Base-by-base conservation (phyloP, 192 early-diverging fungal genomes). In the Linnemannia zychae region DNA sequence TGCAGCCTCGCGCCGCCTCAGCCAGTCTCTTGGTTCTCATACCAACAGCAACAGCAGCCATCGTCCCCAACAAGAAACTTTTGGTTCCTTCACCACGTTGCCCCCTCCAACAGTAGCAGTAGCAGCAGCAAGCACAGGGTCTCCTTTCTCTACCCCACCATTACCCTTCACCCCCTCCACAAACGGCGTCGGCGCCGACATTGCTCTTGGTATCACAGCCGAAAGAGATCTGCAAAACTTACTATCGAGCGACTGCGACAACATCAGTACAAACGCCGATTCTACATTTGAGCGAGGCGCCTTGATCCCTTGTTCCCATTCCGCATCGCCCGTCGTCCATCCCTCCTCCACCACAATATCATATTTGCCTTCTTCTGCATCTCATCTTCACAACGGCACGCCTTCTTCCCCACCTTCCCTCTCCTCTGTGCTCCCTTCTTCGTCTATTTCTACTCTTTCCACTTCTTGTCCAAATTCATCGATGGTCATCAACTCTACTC, bases 281-380 rank as follows among this genome's bases (percentile, higher is more conserved):
- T 63, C 57, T 63, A 63, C 57, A 63, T 63, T 63, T 63, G 57
- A 63, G 28, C 57, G 57, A 13, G 57, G 28, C 57, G 28, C 57
- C 57, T 63, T 63, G 24, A 63, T 63, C 57, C 57, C 57, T 63
- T 63, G 57, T 63, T 63, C 57, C 57, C 57, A 63, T 63, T 63
- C 57, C 24, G 28, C 28, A 28, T 63, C 57, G 28, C 22, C 57
- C 57, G 28, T 24, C 57, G 11, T 24, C 57, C 57, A 63, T 31
- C 48, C 48, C 9, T 17, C 48, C 9, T 15, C 9, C 9, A 49
- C 48, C 5, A 49, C 48, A 15, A 49, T 15, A 15, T 15, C 48
- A 1, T n/a, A 7, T 57, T 7, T 11, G 22, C 12, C 28, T 13
- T 15, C 57, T 24, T 63, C 57, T 31, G 28, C 57, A 28, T 63